Evolutionary conservation across 2,329 filamentous ascomycete genomes (phyloP).

Genomic region (Triangularia setosa): DNA sequence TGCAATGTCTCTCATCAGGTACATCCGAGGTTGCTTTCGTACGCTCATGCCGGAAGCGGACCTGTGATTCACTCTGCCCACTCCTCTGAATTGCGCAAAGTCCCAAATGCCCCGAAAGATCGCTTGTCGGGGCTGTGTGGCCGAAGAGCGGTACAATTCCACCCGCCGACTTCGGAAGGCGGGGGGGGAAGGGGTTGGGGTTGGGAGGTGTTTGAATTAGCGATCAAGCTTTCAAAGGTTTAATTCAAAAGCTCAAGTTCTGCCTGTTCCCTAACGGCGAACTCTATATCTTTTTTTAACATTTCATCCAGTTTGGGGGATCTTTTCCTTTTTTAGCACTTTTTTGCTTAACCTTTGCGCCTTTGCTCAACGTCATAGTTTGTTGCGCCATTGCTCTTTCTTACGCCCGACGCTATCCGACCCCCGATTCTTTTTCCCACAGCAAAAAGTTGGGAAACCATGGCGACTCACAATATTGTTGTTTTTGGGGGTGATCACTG

Average conservation of each 20-base stretch:
- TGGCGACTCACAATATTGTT: slow-evolving; percentile 73
- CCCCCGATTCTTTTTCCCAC: not conserved
- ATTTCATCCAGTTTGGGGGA: no score
- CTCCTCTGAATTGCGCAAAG: not conserved
- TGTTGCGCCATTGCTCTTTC: no score
- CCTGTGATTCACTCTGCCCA: not conserved
- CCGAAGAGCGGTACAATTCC: not conserved
- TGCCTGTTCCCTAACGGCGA: no score
- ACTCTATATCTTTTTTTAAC: no score
- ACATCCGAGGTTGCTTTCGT: not conserved
- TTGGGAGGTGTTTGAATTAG: not conserved
- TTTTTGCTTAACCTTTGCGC: no score
- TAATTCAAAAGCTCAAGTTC: not conserved
- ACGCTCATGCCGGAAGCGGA: not conserved
- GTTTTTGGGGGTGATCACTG: slow-evolving; percentile 82
- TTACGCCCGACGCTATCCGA: not conserved
- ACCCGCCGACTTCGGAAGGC: not conserved
- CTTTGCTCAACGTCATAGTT: no score
- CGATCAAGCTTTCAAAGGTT: not conserved
- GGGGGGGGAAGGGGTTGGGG: not conserved
- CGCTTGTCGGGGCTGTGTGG: not conserved
- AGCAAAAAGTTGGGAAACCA: slow-evolving; percentile 43
- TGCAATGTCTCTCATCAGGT: not conserved
- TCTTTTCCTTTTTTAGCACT: no score
- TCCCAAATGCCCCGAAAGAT: not conserved